Evolutionary conservation across 2,329 filamentous ascomycete genomes (phyloP).

Genomic region (Phaeophleospora eucalypticola): DNA sequence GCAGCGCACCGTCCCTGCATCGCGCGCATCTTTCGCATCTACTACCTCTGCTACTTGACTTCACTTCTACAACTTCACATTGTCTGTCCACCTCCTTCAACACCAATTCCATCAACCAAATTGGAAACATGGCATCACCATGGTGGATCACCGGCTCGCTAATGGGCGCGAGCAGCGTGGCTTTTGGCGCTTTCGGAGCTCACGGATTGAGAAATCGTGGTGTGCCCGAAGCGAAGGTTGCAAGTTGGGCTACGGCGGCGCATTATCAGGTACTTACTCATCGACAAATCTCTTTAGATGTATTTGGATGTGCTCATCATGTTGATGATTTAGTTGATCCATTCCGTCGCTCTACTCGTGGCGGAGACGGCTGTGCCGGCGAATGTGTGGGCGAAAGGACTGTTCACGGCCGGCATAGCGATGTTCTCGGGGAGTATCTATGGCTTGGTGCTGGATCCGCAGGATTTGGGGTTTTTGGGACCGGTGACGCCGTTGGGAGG

Average conservation of each 20-base stretch:
- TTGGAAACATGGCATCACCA: conserved; percentile 23
- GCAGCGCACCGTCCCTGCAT: not conserved
- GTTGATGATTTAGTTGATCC: conserved; percentile 50
- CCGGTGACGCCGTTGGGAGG: conserved; percentile 64
- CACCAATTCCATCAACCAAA: too few relatives aligned
- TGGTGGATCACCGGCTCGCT: conserved; percentile 62
- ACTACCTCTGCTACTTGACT: not conserved
- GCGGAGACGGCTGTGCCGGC: conserved; percentile 48
- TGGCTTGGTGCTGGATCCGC: conserved; percentile 58
- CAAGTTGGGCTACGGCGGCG: conserved; percentile 61
- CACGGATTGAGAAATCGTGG: conserved; percentile 62
- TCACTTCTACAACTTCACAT: too few relatives aligned
- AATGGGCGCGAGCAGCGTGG: conserved; percentile 59
- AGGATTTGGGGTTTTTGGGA: conserved; percentile 56
- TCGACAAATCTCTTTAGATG: too few relatives aligned
- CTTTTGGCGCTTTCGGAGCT: conserved; percentile 63
- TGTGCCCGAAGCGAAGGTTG: conserved; percentile 54
- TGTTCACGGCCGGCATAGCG: conserved; percentile 63
- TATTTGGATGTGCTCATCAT: conserved; percentile 1
- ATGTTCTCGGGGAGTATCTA: conserved; percentile 66
- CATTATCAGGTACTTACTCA: conserved; percentile 57
- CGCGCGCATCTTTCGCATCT: too few relatives aligned
- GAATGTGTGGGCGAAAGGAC: conserved; percentile 49
- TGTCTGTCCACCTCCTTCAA: too few relatives aligned
- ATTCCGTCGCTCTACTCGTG: conserved; percentile 58